Evolutionary conservation across 352 stramenopile species (phyloP), one percentile per base, ranked within the genome.

Genomic region (Phytophthora fragariaefolia): DNA sequence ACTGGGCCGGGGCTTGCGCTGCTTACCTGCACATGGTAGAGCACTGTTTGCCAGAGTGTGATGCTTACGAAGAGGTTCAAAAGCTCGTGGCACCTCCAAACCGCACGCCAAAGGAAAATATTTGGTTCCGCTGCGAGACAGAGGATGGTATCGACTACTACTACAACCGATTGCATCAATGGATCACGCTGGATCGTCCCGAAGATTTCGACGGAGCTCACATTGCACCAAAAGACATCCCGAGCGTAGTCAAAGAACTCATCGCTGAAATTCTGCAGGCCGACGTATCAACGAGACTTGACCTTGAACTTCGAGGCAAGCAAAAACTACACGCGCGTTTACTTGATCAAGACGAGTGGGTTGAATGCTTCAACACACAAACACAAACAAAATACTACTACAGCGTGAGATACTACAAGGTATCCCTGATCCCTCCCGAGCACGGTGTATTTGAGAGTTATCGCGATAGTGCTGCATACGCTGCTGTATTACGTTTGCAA

Each of bases 351-450:
- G 83, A 92, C 27, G 64, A 87, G 51, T 92, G 83, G 83, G 66
- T 92, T 45, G 75, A 92, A 46, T 92, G 81, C 66, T 28, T 80
- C 4, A 77, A 92, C 47, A 46, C 48, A 6, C 63, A 58, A 47
- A 79, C 78, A 20, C 62, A 76, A 50, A 66, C 68, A n/a, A 69
- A 53, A 8, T 91, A 79, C 69, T 92, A 91, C 69, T 92, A 92
- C 69, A 91, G 80, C 60, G 60, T 91, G 28, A 63, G 68, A 51
- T 71, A 87, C 66, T 86, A 82, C 63, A 73, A 74, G 22, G 40
- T 89, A 22, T 75, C 76, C 23, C 57, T 66, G 12, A 63, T 49
- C 22, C 73, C 74, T 9, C 83, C 83, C 2, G 56, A 66, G 13
- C 83, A 74, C 28, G 79, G 79, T 17, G 77, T 78, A 13, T 90